Percentiles rank a stretch among this genome's conserved stretches.
These are phyloP conservation scores for Starmerella davenportii DNA, from an alignment of 805 yeast species.

Conservation along the genomic window DNA sequence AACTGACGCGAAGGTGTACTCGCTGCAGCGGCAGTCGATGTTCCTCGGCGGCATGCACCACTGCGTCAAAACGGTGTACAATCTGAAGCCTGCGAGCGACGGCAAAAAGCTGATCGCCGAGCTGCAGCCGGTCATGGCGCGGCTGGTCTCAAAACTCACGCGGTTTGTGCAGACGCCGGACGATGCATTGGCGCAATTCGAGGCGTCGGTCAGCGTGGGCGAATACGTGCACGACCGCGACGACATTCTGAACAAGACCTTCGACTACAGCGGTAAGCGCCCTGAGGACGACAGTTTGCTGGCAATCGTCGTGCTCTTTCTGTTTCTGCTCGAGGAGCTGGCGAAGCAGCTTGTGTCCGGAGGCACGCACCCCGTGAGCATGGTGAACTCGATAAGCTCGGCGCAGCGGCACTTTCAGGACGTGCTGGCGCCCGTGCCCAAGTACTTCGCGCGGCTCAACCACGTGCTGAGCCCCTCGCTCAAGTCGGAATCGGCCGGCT, in stretches of 20 bases:
- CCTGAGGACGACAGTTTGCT: slow-evolving; percentile 22
- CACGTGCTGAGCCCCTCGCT: slow-evolving; percentile 12
- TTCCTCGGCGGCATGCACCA: slow-evolving; percentile 50
- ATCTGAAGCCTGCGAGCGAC: slow-evolving; percentile 11
- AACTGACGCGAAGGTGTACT: slow-evolving; percentile 16
- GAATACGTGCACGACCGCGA: not conserved
- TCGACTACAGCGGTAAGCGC: not conserved
- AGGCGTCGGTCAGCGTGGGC: not conserved
- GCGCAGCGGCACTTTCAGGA: not conserved
- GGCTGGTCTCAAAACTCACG: not conserved
- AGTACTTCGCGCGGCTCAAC: slow-evolving; percentile 4
- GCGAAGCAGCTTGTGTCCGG: not conserved
- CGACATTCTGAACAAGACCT: not conserved
- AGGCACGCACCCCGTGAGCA: not conserved
- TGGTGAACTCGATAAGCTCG: not conserved
- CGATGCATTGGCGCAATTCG: not conserved
- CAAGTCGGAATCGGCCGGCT: slow-evolving; percentile 8
- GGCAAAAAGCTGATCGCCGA: not conserved
- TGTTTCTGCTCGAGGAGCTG: not conserved
- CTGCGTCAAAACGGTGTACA: slow-evolving; percentile 52
- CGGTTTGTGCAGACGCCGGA: not conserved
- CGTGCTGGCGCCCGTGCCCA: not conserved
- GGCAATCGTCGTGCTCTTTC: slow-evolving; percentile 14
- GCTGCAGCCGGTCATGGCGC: slow-evolving; percentile 1
- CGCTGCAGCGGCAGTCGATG: slow-evolving; percentile 34